phyloP scores from a whole-genome alignment of 2,329 filamentous ascomycete genomes.

The Fusarium sarcochroum region DNA sequence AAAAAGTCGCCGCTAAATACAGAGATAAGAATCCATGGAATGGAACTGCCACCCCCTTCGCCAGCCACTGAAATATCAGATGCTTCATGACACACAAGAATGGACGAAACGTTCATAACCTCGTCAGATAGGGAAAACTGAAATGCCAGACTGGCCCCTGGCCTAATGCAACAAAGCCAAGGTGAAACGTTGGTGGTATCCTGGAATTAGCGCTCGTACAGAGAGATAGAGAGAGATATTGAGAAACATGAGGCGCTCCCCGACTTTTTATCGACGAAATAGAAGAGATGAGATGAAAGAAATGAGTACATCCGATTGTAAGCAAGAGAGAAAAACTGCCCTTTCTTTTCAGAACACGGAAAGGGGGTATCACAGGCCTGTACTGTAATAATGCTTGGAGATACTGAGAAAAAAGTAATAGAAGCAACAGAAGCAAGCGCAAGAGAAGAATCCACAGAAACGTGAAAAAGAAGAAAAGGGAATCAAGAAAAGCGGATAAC shows the following conservation, averaged over 20 bases:
- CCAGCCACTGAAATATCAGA: slow-evolving; percentile 46
- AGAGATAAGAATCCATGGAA: slow-evolving; percentile 44
- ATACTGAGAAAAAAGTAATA: slow-evolving; percentile 45
- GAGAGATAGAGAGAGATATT: slow-evolving; percentile 43
- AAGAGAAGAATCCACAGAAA: slow-evolving; percentile 40
- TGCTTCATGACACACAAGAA: slow-evolving; percentile 44
- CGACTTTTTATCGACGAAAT: slow-evolving; percentile 47
- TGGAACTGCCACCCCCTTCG: slow-evolving; percentile 41
- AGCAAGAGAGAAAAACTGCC: slow-evolving; percentile 48
- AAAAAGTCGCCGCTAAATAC: slow-evolving; percentile 47
- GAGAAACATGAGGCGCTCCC: slow-evolving; percentile 45
- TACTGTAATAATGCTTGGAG: slow-evolving; percentile 39
- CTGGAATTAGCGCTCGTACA: slow-evolving; percentile 48
- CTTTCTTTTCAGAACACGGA: slow-evolving; percentile 31
- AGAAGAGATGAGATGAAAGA: slow-evolving; percentile 47
- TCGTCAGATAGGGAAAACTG: slow-evolving; percentile 44
- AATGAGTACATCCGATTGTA: slow-evolving; percentile 47
- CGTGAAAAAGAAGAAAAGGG: slow-evolving; percentile 45
- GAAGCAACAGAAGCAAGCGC: slow-evolving; percentile 44
- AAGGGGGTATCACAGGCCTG: slow-evolving; percentile 40
- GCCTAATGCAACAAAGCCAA: slow-evolving; percentile 44
- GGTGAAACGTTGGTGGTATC: slow-evolving; percentile 49
- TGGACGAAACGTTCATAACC: slow-evolving; percentile 47
- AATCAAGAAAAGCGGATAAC: slow-evolving; percentile 43
- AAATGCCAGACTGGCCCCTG: slow-evolving; percentile 46